Evolutionary conservation across 2,329 filamentous ascomycete species (phyloP), one percentile per base, ranked within the genome.

Genomic region (Scorias spongiosa): DNA sequence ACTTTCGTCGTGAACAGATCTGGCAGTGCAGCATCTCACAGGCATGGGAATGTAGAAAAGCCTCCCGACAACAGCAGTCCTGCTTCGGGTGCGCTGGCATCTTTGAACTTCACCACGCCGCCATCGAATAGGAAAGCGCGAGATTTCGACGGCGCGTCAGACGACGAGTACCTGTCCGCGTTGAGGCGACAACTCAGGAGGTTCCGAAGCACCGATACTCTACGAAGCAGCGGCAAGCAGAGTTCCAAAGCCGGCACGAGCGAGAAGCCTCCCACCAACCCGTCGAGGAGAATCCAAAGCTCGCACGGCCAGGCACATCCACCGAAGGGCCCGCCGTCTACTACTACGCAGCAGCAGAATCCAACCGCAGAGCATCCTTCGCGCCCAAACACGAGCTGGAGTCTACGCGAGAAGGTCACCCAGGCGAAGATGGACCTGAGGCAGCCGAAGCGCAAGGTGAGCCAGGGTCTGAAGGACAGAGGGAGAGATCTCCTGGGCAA

Each of bases 81-180:
- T 40, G 17, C 40, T 41, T 17, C 41, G 43, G 39, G 49, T 46
- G 32, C 41, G 45, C 45, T 6, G 44, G 42, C 12, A 47, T 41
- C 18, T 37, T 46, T 48, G 36, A 43, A 50, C 8, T 55, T 51
- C 38, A 42, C 45, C 15, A 55, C 52, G 5, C 53, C 53, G 39
- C 52, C 50, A 10, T 50, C 47, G 7, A 55, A 55, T 18, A 47
- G 52, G n/a, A 54, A 49, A 46, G 53, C 43, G 6, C 45, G 48
- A 5, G 32, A 52, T 10, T 46, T 54, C 41, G 42, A 39, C 30
- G 43, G 41, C 10, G 46, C 41, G 18, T 36, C 11, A 18, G 14
- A 40, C 12, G 20, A 40, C 17, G 32, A 36, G 32, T 12, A 15
- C 9, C 32, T 36, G 15, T 36, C 32, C 15, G 32, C 32, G 11